Evolutionary conservation across 2,329 filamentous ascomycete genomes (phyloP), one percentile per base, ranked within the genome.

Genomic region (Neonectria punicea): DNA sequence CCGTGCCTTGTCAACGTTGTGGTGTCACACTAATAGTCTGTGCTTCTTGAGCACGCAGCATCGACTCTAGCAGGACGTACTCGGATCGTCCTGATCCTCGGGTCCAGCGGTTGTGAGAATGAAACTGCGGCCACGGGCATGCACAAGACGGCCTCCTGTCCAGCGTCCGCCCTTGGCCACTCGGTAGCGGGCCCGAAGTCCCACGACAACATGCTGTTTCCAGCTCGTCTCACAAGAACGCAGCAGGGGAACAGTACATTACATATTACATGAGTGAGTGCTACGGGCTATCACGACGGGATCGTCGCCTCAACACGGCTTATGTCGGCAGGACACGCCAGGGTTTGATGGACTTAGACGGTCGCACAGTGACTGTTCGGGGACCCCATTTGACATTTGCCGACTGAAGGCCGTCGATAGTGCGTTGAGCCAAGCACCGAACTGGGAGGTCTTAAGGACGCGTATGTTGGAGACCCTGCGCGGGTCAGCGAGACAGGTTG

Each of bases 401-500:
- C 50, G 55, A 44, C 18, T 4, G 18, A 44, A 41, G 25, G 43
- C 28, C 43, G 43, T 10, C 34, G 10, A 41, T 25, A 25, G 5
- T n/a, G n/a, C n/a, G 25, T 25, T 5, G 1, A n/a, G 36, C 41
- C 56, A 44, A 51, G 44, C 49, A 28, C 53, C 18, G 43, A 30
- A 28, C 51, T 46, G 36, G 49, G 56, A 49, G 36, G 50, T 47
- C 18, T 54, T 54, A 30, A 32, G 39, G 25, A 39, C 47, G 14
- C 16, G 25, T 44, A 74, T 79, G 75, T 79, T 58, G 76, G 75
- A 78, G 71, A 64, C 72, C 73, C 73, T 70, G 67, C 73, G 67
- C 70, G 63, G 60, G 43, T 68, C 71, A 67, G 58, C 61, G 67
- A 74, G 74, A 77, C 65, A 70, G 50, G 46, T 32, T 41, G 36